phyloP scores from a whole-genome alignment of 257 asterid species.

The Solanum etuberosum region DNA sequence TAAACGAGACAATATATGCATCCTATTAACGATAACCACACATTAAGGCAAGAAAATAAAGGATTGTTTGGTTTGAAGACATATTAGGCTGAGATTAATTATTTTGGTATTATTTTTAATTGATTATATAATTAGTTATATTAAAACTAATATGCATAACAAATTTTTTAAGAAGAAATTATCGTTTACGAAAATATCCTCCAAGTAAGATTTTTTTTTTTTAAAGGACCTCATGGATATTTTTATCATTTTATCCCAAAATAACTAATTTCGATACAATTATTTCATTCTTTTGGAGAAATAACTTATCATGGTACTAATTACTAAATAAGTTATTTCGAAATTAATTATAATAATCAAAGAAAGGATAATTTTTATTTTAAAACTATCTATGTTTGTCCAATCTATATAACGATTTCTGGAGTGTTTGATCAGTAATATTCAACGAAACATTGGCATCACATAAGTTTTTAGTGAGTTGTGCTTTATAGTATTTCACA shows the following conservation, averaged over 20 bases:
- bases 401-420: too few relatives aligned
- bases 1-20: background rate
- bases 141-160: fast-evolving
- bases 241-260: background rate
- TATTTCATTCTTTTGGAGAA: too few relatives aligned
- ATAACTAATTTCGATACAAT: background rate
- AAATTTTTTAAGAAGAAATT: background rate
- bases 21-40: background rate
- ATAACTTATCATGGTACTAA: too few relatives aligned
- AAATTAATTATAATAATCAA: too few relatives aligned
- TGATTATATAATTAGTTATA: fast-evolving
- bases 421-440: too few relatives aligned
- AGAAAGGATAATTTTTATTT: too few relatives aligned
- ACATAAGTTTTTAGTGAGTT: background rate
- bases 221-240: background rate
- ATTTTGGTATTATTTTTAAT: background rate
- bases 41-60: background rate
- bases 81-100: background rate
- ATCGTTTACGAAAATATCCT: background rate
- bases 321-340: too few relatives aligned
- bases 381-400: too few relatives aligned
- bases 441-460: background rate
- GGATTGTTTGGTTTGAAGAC: background rate
- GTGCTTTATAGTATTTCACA: background rate
- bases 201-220: too few relatives aligned